Evolutionary conservation across 805 yeast species (phyloP).

Genomic region (Cyberlindnera americana): DNA sequence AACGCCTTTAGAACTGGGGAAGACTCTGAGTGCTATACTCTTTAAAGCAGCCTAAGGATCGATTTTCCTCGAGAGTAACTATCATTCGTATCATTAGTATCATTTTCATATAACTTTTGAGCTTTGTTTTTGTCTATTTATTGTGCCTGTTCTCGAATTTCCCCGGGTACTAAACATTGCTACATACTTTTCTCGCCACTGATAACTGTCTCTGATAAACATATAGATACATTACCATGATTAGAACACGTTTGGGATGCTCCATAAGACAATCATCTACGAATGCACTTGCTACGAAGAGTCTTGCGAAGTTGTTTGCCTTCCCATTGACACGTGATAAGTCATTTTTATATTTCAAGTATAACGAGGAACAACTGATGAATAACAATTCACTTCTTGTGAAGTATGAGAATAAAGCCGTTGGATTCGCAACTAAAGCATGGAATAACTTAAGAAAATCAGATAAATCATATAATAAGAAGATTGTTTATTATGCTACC

Average conservation of each 20-base stretch:
- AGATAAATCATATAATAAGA: conserved; percentile 50
- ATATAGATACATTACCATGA: conserved; percentile 1
- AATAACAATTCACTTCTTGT: conserved; percentile 36
- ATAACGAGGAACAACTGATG: conserved; percentile 33
- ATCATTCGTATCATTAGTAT: too few relatives aligned
- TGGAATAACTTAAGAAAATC: conserved; percentile 66
- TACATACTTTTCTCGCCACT: too few relatives aligned
- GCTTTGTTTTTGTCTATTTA: too few relatives aligned
- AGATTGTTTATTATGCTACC: conserved; percentile 52
- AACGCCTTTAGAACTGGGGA: too few relatives aligned
- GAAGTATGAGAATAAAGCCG: conserved; percentile 41
- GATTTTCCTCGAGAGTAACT: too few relatives aligned
- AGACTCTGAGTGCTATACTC: too few relatives aligned
- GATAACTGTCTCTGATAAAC: background rate
- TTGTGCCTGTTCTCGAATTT: too few relatives aligned
- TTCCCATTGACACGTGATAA: conserved; percentile 66
- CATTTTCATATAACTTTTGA: too few relatives aligned
- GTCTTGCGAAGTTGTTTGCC: conserved; percentile 59
- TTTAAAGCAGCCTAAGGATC: too few relatives aligned
- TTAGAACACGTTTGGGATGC: background rate
- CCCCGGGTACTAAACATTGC: too few relatives aligned
- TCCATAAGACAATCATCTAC: conserved; percentile 11
- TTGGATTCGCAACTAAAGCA: conserved; percentile 45
- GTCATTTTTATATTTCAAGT: conserved; percentile 68
- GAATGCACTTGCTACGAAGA: conserved; percentile 16